A percentile compares a stretch with the other conserved stretches of the same genome.
phyloP scores from a whole-genome alignment of 257 asterid genomes.

The Nicotiana sylvestris region DNA sequence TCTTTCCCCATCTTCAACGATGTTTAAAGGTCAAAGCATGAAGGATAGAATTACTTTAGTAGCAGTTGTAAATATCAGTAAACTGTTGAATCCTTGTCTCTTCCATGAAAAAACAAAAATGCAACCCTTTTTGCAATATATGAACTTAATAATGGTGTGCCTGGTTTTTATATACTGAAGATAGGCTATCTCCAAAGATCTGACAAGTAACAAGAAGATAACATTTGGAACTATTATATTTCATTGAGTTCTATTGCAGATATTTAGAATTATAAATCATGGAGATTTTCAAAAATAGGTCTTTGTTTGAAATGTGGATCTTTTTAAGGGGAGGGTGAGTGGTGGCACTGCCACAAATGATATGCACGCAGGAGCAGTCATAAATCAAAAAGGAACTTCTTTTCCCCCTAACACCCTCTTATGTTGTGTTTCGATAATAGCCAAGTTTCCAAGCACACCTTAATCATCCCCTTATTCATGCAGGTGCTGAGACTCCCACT shows the following conservation, averaged over 20 bases:
- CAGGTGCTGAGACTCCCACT: conserved; percentile 34
- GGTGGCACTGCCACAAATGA: not conserved
- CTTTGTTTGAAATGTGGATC: not conserved
- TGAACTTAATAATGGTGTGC: not conserved
- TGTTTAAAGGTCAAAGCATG: not conserved
- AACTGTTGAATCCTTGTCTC: not conserved
- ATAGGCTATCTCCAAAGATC: not conserved
- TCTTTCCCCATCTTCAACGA: not conserved
- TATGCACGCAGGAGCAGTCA: not conserved
- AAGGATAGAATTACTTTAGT: no score
- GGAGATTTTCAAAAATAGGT: not conserved
- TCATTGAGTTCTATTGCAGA: not conserved
- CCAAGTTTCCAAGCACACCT: not conserved
- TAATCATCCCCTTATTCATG: conserved; percentile 14
- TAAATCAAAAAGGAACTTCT: not conserved
- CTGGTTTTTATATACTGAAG: not conserved
- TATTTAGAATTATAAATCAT: not conserved
- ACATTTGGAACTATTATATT: not conserved
- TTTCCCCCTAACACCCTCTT: not conserved
- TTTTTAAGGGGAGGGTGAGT: not conserved
- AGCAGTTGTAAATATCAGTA: not conserved
- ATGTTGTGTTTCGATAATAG: not conserved
- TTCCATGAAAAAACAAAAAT: not conserved
- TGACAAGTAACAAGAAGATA: not conserved
- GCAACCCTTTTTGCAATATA: not conserved